Evolutionary conservation across 2,329 filamentous ascomycete genomes (phyloP).

Genomic region (Colletotrichum zoysiae): DNA sequence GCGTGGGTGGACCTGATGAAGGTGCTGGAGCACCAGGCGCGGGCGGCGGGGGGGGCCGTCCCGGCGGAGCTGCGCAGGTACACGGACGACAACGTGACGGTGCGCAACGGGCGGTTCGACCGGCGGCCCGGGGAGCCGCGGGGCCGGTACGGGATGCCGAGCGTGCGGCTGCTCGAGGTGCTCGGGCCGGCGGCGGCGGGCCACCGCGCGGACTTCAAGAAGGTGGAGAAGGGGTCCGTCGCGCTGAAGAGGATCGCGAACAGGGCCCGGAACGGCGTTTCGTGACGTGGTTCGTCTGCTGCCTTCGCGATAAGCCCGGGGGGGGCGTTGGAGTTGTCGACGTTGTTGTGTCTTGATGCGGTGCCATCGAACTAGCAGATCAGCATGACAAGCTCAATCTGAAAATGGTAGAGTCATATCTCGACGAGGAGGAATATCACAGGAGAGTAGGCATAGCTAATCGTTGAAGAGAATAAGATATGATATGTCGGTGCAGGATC

Average conservation of each 20-base stretch:
- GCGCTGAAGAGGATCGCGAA: conserved; percentile 17
- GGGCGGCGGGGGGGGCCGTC: neutral
- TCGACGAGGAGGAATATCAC: no score
- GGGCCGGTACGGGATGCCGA: conserved; percentile 3
- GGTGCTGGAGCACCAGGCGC: conserved; percentile 25
- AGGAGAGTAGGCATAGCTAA: no score
- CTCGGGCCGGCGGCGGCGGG: conserved; percentile 23
- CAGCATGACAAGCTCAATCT: no score
- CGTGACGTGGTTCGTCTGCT: neutral
- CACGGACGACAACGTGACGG: conserved; percentile 18
- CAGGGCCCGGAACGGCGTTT: neutral
- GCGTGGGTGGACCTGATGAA: conserved; percentile 14
- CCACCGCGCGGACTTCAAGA: conserved; percentile 7
- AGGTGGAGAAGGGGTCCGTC: neutral
- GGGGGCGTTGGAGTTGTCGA: no score
- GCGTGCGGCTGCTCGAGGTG: neutral
- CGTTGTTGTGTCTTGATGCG: no score
- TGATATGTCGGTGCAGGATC: no score
- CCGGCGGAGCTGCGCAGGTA: conserved; percentile 10
- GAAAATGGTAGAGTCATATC: no score
- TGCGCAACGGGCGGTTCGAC: conserved; percentile 13
- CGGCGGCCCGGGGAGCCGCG: neutral
- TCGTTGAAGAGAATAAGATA: no score
- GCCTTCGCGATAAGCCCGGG: no score
- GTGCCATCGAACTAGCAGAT: no score